Base-by-base conservation (phyloP, 1,139 yeast genomes). In the Suhomyces taliae region DNA sequence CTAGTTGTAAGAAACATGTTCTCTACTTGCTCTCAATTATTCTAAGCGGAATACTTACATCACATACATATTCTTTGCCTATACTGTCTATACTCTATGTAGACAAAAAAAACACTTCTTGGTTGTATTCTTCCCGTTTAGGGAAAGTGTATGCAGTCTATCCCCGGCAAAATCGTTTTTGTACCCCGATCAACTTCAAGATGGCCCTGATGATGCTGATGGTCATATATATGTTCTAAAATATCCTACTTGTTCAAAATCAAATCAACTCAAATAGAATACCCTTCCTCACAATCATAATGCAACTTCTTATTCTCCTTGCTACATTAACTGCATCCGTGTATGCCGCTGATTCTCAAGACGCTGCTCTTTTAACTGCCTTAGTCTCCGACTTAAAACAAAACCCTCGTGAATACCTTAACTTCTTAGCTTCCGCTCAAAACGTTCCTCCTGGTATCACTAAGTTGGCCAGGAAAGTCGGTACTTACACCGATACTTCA, bases 301-400 rank as follows among this genome's bases (percentile, higher is more conserved):
- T 44, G 43, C 34, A 44, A 12, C 10, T 14, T 12, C 24, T 36
- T 36, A 31, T 39, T 12, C n/a, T 39, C 11, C 14, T 19, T 11
- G 43, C 46, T 10, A 24, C 38, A 31, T 7, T 39, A 9, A 29
- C 54, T 31, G 58, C 58, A 34, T 49, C 59, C n/a, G 61, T 54
- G 32, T 40, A 56, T 7, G 72, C 72, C 14, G 64, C 58, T n/a
- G 64, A 59, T 36, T 43, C 58, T 34, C 55, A 55, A n/a, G 70
- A 72, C 12, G 67, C 65, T 34, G 60, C 58, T 19, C 73, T 74
- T 53, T 64, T 74, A 45, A 72, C 77, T 15, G 75, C 72, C 4
- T 66, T 74, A 43, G 78, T 72, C 8, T 53, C 65, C 40, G 78
- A 74, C 54, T 70, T 52, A 53, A 66, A 65, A 47, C 50, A 55